Evolutionary conservation across 176 grass and related monocot species (phyloP).

Genomic region (Aegilops speltoides): DNA sequence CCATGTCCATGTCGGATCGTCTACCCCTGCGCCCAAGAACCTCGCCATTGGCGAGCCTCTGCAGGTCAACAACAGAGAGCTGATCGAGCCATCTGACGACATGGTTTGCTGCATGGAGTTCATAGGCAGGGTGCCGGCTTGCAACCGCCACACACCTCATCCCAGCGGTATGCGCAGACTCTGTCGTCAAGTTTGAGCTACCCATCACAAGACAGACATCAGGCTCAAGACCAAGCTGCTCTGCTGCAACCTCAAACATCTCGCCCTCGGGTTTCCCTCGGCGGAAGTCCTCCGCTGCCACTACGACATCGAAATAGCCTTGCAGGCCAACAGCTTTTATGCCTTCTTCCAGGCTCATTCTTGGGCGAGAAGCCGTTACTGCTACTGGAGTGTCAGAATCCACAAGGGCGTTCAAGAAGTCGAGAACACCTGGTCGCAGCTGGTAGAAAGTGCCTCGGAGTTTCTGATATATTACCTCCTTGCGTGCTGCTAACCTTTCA

Average conservation of each 20-base stretch:
- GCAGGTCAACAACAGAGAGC: conserved; percentile 63
- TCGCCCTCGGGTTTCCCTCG: conserved; percentile 64
- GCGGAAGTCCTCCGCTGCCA: conserved; percentile 61
- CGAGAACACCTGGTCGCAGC: conserved; percentile 43
- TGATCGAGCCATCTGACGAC: conserved; percentile 86
- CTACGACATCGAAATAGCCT: conserved; percentile 59
- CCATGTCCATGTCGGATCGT: conserved; percentile 69
- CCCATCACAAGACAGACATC: conserved; percentile 74
- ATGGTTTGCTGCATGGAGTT: conserved; percentile 66
- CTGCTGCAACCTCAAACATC: conserved; percentile 65
- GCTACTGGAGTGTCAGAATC: conserved; percentile 59
- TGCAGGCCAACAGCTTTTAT: conserved; percentile 61
- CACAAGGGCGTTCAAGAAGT: conserved; percentile 71
- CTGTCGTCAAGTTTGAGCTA: conserved; percentile 51
- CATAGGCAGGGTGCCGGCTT: conserved; percentile 51
- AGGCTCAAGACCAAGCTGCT: conserved; percentile 53
- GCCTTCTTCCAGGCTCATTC: conserved; percentile 49
- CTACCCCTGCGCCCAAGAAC: conserved; percentile 43
- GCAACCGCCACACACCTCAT: conserved; percentile 84
- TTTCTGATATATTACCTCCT: conserved; percentile 61
- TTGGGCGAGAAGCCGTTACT: conserved; percentile 36
- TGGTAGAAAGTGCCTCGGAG: conserved; percentile 39
- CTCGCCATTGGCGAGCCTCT: conserved; percentile 44
- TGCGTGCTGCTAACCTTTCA: conserved; percentile 49
- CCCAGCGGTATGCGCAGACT: conserved; percentile 57